These are phyloP conservation scores for Populus nigra DNA, from an alignment of 345 rosid species.

Conservation along the genomic window DNA sequence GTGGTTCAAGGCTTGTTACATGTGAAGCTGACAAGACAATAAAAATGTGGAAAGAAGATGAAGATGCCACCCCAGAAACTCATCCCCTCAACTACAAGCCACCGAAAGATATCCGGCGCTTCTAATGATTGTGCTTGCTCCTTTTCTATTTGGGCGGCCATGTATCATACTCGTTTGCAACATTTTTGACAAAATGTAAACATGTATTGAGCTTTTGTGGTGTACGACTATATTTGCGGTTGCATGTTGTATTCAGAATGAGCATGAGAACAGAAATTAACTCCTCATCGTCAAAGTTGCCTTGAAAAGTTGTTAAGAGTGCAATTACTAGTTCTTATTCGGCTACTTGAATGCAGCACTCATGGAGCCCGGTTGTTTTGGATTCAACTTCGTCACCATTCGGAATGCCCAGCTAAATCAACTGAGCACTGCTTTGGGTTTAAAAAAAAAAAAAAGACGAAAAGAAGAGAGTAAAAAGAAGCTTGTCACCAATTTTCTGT, in stretches of 20 bases:
- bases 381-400: background rate
- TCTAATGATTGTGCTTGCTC: conserved; percentile 28
- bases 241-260: background rate
- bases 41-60: conserved; percentile 99
- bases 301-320: background rate
- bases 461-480: too few relatives aligned
- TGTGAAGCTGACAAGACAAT: conserved; percentile 98
- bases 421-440: too few relatives aligned
- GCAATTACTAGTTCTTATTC: background rate
- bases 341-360: background rate
- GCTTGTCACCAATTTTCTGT: too few relatives aligned
- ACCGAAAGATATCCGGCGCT: conserved; percentile 93
- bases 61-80: conserved; percentile 81
- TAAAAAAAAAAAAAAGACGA: too few relatives aligned
- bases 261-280: background rate
- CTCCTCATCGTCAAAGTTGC: background rate
- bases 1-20: conserved; percentile 78
- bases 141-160: background rate
- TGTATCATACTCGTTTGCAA: background rate
- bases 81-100: conserved; percentile 96
- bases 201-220: background rate
- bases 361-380: background rate
- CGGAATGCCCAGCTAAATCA: too few relatives aligned
- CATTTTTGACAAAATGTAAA: background rate
- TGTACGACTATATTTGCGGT: background rate